Evolutionary conservation across 805 yeast genomes (phyloP).

Genomic region (Clavispora asparagi): DNA sequence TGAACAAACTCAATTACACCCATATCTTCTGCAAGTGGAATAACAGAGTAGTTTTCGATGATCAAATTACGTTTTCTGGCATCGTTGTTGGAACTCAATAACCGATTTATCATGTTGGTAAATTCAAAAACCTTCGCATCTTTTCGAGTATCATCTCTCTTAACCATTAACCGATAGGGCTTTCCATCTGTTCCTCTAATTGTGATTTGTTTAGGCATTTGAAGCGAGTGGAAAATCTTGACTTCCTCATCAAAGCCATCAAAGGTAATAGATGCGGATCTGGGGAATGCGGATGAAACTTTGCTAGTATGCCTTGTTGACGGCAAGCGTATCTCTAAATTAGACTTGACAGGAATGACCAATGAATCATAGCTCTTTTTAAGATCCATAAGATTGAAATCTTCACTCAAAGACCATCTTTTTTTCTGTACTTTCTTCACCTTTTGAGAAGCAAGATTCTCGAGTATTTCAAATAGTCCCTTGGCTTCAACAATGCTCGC

Average conservation of each 20-base stretch:
- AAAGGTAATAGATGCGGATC: constrained; percentile 44
- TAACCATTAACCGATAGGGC: constrained; percentile 72
- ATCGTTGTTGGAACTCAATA: constrained; percentile 61
- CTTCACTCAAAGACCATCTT: constrained; percentile 34
- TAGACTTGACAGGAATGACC: constrained; percentile 70
- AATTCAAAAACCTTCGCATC: constrained; percentile 94
- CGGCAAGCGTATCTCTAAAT: constrained; percentile 65
- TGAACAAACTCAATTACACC: constrained; percentile 86
- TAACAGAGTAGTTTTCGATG: constrained; percentile 80
- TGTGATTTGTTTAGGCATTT: constrained; percentile 75
- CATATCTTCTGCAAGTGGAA: constrained; percentile 78
- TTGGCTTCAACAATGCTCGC: constrained; percentile 20
- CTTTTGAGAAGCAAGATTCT: constrained; percentile 37
- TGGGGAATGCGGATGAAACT: constrained; percentile 41
- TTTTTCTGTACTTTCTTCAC: constrained; percentile 31
- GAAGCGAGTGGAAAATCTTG: constrained; percentile 72
- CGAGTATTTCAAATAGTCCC: constrained; percentile 38
- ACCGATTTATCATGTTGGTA: constrained; percentile 76
- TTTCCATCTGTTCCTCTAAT: constrained; percentile 75
- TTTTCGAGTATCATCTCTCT: constrained; percentile 88
- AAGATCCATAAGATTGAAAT: constrained; percentile 32
- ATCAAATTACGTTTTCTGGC: constrained; percentile 67
- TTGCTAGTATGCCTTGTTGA: constrained; percentile 36
- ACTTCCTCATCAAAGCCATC: constrained; percentile 63
- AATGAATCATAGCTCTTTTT: constrained; percentile 35